These are phyloP conservation scores for Trifolium dubium DNA, from an alignment of 306 rosid genomes.

Conservation along the genomic window DNA sequence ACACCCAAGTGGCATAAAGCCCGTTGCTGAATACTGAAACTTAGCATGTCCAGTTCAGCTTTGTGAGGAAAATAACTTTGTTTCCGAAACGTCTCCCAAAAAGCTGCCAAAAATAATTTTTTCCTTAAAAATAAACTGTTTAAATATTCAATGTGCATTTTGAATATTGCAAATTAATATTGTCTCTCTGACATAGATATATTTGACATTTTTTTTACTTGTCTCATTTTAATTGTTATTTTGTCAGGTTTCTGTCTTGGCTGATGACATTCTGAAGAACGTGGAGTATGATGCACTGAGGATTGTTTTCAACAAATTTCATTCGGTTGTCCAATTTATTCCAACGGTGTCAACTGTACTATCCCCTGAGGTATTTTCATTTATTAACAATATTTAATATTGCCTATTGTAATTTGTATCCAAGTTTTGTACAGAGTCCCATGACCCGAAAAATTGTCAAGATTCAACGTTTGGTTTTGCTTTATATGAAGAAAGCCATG, in stretches of 20 bases:
- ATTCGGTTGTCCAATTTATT: slow-evolving; percentile 72
- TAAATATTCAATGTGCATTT: slow-evolving; percentile 17
- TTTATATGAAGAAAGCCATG: slow-evolving; percentile 15
- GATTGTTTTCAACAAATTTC: slow-evolving; percentile 86
- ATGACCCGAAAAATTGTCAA: background rate
- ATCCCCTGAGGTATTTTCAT: slow-evolving; percentile 84
- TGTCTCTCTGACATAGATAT: background rate
- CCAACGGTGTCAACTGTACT: slow-evolving; percentile 80
- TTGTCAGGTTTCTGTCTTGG: slow-evolving; percentile 87
- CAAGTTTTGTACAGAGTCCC: slow-evolving; percentile 3
- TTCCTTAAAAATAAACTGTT: slow-evolving; percentile 14
- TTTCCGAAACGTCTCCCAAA: background rate
- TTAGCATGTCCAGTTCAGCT: slow-evolving; percentile 9
- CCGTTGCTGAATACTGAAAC: slow-evolving; percentile 14
- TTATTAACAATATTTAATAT: background rate
- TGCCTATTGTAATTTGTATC: background rate
- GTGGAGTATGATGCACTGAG: slow-evolving; percentile 90
- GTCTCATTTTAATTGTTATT: slow-evolving; percentile 35
- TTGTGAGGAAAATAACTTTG: slow-evolving; percentile 4
- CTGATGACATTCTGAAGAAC: slow-evolving; percentile 91
- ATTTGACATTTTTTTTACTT: slow-evolving; percentile 26
- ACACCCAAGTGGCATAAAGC: background rate
- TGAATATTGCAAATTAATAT: slow-evolving; percentile 3
- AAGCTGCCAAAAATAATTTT: background rate
- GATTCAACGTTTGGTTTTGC: slow-evolving; percentile 4